A percentile compares a stretch with the other conserved stretches of the same genome.
Evolutionary conservation across 2,329 filamentous ascomycete genomes (phyloP).

Genomic region (Daldinia eschscholtzii): DNA sequence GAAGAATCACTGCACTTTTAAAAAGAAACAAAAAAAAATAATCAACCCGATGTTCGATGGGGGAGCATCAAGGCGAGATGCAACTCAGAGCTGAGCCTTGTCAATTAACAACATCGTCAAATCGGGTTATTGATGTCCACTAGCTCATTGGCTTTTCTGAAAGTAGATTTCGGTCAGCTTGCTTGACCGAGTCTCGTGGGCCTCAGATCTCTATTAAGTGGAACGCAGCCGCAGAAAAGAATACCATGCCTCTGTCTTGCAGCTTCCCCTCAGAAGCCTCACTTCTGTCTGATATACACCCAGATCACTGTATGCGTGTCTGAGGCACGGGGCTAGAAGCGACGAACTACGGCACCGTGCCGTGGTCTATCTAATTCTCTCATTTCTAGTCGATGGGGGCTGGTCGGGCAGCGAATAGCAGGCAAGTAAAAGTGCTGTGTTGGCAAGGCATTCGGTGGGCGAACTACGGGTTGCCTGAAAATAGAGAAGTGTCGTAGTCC

Average conservation of each 20-base stretch:
- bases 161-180: slow-evolving; percentile 37
- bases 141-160: slow-evolving; percentile 21
- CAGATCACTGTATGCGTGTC: slow-evolving; percentile 17
- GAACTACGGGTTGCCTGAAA: slow-evolving; percentile 35
- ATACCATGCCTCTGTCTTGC: slow-evolving; percentile 24
- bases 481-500: slow-evolving; percentile 14
- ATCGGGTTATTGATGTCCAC: slow-evolving; percentile 23
- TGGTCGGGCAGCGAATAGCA: slow-evolving; percentile 33
- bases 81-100: slow-evolving; percentile 30
- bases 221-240: slow-evolving; percentile 22
- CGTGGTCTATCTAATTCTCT: slow-evolving; percentile 16
- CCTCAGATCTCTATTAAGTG: slow-evolving; percentile 36
- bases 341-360: slow-evolving; percentile 30
- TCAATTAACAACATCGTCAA: slow-evolving; percentile 13
- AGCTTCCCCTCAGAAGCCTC: slow-evolving; percentile 39
- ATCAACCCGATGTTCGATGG: slow-evolving; percentile 16
- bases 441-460: slow-evolving; percentile 44
- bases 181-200: slow-evolving; percentile 27
- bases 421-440: slow-evolving; percentile 36
- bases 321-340: slow-evolving; percentile 33
- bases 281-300: slow-evolving; percentile 19
- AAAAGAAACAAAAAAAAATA: slow-evolving; percentile 1
- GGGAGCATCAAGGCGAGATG: slow-evolving; percentile 22
- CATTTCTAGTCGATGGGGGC: slow-evolving; percentile 27
- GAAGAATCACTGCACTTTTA: slow-evolving; percentile 2